Conservation (phyloP, 2,329 filamentous ascomycete genomes). For the Nigrospora sphaerica region DNA sequence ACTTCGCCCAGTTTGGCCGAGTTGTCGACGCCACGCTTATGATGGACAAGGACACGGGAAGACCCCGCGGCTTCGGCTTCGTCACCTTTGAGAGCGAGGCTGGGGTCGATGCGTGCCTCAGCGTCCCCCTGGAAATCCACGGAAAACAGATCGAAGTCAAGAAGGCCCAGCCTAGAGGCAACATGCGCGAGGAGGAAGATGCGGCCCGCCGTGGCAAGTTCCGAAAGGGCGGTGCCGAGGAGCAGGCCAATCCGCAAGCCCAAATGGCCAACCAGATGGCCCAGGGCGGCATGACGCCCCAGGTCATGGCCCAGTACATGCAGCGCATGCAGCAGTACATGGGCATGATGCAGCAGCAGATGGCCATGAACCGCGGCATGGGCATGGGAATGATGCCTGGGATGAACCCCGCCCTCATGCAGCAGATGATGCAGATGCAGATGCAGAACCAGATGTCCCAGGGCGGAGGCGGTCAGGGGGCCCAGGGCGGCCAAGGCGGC, state of each 20-base stretch:
- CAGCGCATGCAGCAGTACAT: conserved; percentile 98
- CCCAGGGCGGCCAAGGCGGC: conserved; percentile 24
- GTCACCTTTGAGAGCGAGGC: conserved; percentile 96
- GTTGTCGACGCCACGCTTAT: conserved; percentile 97
- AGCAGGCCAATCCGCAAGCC: conserved; percentile 18
- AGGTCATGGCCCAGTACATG: conserved; percentile 98
- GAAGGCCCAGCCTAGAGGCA: conserved; percentile 91
- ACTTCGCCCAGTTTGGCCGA: conserved; percentile 93
- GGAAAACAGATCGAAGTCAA: conserved; percentile 98
- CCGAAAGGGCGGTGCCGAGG: conserved; percentile 43
- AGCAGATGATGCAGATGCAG: conserved; percentile 69
- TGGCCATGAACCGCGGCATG: conserved; percentile 74
- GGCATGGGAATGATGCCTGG: conserved; percentile 42
- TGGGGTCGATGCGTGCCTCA: conserved; percentile 86
- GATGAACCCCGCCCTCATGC: conserved; percentile 71
- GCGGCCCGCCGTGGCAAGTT: conserved; percentile 56
- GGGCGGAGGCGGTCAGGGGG: conserved; percentile 15
- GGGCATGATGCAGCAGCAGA: conserved; percentile 87
- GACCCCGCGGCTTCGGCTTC: conserved; percentile 92
- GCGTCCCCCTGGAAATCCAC: conserved; percentile 80
- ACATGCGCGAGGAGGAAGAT: conserved; percentile 85
- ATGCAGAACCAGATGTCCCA: conserved; percentile 46
- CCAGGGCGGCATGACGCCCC: conserved; percentile 68
- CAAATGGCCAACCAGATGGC: conserved; percentile 23
- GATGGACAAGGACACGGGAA: conserved; percentile 99